Evolutionary conservation across 257 asterid species (phyloP), one percentile per base, ranked within the genome.

Genomic region (Scutellaria minor): DNA sequence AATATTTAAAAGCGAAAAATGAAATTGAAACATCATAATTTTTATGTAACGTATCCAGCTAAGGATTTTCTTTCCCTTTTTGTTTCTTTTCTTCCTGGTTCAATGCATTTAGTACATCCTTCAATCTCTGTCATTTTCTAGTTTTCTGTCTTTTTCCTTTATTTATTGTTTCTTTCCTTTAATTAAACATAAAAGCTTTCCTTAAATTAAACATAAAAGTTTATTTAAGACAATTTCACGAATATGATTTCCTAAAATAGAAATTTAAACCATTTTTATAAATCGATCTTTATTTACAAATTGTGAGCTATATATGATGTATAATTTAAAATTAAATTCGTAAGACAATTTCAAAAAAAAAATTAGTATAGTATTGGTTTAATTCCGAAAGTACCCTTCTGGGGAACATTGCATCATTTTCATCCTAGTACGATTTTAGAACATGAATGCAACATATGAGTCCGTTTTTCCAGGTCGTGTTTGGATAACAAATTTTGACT

Each of bases 81-180:
- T 47, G 50, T 48, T 48, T 35, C 5, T 45, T 52, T 47, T 47
- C 62, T 44, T 55, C 13, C 35, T 15, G 39, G 62, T 71, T 71
- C 76, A 71, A 10, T 60, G 62, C 70, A 71, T 71, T 71, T 48
- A 60, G 62, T 71, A 42, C 68, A 31, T 47, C 75, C 59, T 59
- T 46, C 75, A 54, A 47, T 35, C 40, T 46, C 10, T 11, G 61
- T 48, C 69, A 47, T 71, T 71, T 71, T 59, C 59, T 58, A 18
- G 12, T 15, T 46, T 39, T 10, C 31, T 59, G 61, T 71, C 68
- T 5, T 59, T 59, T 59, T 71, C 46, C 8, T 5, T 52, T 57
- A n/a, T 47, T 4, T 9, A 9, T 70, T 45, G 14, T 20, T 68
- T 69, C 6, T 13, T 70, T 12, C 42, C 5, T 31, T 4, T 0